Evolutionary conservation across 306 rosid genomes (phyloP).

Genomic region (Rosa chinensis): DNA sequence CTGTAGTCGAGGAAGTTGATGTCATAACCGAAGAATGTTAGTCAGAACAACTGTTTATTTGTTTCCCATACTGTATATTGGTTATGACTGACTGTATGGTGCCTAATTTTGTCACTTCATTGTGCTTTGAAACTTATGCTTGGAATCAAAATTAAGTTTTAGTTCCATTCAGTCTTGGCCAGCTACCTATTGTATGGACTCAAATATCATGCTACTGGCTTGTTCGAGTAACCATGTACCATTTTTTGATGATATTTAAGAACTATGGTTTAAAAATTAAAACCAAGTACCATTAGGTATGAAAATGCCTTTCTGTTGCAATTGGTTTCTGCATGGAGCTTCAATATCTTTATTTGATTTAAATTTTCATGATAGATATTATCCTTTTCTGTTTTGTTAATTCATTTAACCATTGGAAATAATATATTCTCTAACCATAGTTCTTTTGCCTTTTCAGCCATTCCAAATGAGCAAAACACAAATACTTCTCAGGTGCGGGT

Average conservation of each 20-base stretch:
- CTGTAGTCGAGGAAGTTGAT: conserved; percentile 49
- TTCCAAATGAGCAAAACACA: conserved; percentile 50
- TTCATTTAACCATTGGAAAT: neutral
- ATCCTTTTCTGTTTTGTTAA: neutral
- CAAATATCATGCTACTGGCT: neutral
- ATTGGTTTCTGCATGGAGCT: neutral
- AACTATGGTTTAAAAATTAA: neutral
- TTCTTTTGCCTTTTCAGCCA: conserved; percentile 42
- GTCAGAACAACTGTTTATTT: conserved; percentile 29
- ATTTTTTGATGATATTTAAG: neutral
- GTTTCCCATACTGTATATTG: neutral
- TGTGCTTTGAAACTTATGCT: neutral
- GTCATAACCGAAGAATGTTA: conserved; percentile 80
- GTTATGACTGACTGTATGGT: neutral
- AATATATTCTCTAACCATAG: neutral
- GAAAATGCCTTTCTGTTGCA: neutral
- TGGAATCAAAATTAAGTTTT: neutral
- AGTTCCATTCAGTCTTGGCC: conserved; percentile 2
- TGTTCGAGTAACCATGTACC: neutral
- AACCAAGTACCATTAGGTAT: neutral
- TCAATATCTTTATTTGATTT: neutral
- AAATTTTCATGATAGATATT: neutral
- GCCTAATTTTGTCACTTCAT: neutral
- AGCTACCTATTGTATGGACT: neutral
- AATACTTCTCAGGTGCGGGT: conserved; percentile 64